phyloP scores from a whole-genome alignment of 129 eudicot genomes.

The Flaveria sonorensis region DNA sequence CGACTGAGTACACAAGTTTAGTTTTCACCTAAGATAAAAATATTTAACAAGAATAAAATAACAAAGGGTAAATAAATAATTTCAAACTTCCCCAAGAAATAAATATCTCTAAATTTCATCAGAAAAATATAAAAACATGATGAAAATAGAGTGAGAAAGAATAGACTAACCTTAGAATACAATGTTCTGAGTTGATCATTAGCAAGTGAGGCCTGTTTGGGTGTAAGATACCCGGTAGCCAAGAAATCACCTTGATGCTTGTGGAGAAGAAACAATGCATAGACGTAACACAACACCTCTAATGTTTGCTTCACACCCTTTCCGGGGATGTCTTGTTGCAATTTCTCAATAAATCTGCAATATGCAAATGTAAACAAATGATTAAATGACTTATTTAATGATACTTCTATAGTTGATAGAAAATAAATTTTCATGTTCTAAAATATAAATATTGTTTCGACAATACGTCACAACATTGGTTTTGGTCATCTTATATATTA shows the following conservation, averaged over 20 bases:
- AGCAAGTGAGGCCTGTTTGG: conserved; percentile 89
- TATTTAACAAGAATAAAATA: not conserved
- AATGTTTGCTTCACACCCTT: conserved; percentile 76
- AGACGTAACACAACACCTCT: conserved; percentile 70
- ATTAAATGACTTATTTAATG: not conserved
- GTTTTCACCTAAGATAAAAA: not conserved
- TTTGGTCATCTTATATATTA: not conserved
- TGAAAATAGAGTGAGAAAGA: not conserved
- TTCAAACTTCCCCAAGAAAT: not conserved
- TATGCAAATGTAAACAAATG: not conserved
- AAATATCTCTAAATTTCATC: not conserved
- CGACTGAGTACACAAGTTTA: not conserved
- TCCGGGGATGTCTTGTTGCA: conserved; percentile 84
- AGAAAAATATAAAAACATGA: not conserved
- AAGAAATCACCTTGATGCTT: conserved; percentile 94
- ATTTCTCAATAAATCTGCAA: conserved; percentile 75
- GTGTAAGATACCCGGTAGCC: conserved; percentile 64
- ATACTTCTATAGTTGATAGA: not conserved
- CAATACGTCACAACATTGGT: not conserved
- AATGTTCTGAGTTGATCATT: conserved; percentile 77
- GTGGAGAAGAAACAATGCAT: conserved; percentile 73
- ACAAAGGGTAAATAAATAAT: not conserved
- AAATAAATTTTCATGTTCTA: not conserved
- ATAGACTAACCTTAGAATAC: conserved; percentile 62
- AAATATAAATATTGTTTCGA: not conserved